Percentiles rank a stretch among this genome's conserved stretches.
Conservation (phyloP, 139 green algal species). For the Ettlia oleoabundans region DNA sequence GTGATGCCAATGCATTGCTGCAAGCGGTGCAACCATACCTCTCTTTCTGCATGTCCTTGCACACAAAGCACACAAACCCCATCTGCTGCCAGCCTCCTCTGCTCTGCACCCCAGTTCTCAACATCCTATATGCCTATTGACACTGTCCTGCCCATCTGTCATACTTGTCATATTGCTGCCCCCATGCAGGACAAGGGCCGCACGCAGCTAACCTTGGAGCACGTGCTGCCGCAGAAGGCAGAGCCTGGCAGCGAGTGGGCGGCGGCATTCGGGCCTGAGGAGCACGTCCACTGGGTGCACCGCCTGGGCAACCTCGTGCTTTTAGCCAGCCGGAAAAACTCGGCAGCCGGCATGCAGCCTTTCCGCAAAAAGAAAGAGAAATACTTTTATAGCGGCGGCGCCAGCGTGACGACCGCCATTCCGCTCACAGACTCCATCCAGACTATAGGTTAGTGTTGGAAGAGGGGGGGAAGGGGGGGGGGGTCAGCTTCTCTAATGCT, state of each 20-base stretch:
- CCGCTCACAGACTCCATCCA: background rate
- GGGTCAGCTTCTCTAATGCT: too few species aligned
- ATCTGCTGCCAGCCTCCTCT: too few species aligned
- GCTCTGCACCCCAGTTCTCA: too few species aligned
- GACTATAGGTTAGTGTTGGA: too few species aligned
- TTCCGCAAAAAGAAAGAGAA: background rate
- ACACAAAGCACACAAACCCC: too few species aligned
- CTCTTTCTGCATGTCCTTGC: too few species aligned
- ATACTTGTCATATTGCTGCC: background rate
- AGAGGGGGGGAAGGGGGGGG: too few species aligned
- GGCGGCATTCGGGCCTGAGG: background rate
- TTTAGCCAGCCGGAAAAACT: background rate
- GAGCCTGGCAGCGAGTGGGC: background rate
- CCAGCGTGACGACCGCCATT: background rate
- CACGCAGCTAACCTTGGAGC: background rate
- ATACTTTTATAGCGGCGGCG: background rate
- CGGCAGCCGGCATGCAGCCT: background rate
- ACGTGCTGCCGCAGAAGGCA: conserved; percentile 9
- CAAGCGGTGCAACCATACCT: too few species aligned
- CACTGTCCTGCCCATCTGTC: too few species aligned
- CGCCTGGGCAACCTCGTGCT: conserved; percentile 10
- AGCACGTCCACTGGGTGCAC: background rate
- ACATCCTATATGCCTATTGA: too few species aligned
- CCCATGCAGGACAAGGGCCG: background rate
- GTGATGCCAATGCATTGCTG: too few species aligned